Evolutionary conservation across 768 basidiomycete species (phyloP).

Genomic region (Solioccasus polychromus): DNA sequence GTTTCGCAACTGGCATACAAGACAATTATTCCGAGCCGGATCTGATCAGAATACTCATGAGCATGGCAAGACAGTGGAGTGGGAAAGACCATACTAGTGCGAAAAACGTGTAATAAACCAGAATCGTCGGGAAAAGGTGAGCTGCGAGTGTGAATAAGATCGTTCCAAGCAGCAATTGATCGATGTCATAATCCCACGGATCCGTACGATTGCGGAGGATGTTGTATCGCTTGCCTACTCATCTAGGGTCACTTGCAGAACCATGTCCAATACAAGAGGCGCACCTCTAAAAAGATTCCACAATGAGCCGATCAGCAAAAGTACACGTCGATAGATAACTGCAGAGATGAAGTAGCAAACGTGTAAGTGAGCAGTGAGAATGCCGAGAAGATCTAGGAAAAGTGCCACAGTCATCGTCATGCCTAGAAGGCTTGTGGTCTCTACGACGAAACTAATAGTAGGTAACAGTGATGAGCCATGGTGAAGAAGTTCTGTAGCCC

Average conservation of each 20-base stretch:
- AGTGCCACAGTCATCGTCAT: conserved; percentile 68
- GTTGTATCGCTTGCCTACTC: conserved; percentile 83
- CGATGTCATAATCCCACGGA: conserved; percentile 86
- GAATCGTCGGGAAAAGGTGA: conserved; percentile 80
- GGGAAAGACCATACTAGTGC: conserved; percentile 45
- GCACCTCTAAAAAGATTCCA: conserved; percentile 91
- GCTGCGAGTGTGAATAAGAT: conserved; percentile 80
- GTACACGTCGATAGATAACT: conserved; percentile 57
- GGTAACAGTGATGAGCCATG: conserved; percentile 20
- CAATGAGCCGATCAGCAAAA: conserved; percentile 58
- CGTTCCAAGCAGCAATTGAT: conserved; percentile 94
- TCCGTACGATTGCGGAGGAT: conserved; percentile 85
- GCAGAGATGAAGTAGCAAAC: conserved; percentile 65
- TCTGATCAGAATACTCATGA: conserved; percentile 32
- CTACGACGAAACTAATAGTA: conserved; percentile 31
- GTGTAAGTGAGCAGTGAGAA: conserved; percentile 72
- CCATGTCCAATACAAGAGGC: conserved; percentile 8
- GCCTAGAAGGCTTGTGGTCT: conserved; percentile 40
- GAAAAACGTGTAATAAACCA: conserved; percentile 85
- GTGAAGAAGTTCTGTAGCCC: conserved; percentile 18
- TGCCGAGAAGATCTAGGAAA: conserved; percentile 58
- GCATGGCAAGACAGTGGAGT: not conserved
- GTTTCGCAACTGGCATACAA: conserved; percentile 64
- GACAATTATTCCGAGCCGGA: conserved; percentile 51
- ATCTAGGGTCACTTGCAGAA: not conserved